Percentiles rank a stretch among this genome's conserved stretches.
Evolutionary conservation across 2,329 filamentous ascomycete genomes (phyloP).

Genomic region (Diaporthe citriasiana): DNA sequence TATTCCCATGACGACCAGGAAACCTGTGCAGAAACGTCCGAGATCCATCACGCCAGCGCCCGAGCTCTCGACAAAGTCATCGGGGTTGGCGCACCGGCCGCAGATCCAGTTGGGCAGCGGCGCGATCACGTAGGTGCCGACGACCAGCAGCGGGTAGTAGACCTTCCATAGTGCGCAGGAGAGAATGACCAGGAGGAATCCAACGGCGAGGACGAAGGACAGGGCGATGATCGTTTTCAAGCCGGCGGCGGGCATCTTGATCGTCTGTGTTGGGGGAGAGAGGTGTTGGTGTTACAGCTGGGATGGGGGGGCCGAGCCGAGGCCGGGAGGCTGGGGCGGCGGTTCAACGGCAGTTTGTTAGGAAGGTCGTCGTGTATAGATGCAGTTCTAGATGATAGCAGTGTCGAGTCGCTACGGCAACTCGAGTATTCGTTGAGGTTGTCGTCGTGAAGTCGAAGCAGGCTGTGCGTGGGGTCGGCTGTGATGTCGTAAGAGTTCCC

Average conservation of each 20-base stretch:
- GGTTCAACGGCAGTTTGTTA: not conserved
- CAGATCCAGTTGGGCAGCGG: conserved; percentile 98
- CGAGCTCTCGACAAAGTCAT: conserved; percentile 93
- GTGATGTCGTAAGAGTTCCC: conserved; percentile 43
- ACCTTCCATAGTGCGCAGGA: conserved; percentile 95
- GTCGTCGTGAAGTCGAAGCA: conserved; percentile 15
- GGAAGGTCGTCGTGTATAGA: not conserved
- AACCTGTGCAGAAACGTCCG: conserved; percentile 93
- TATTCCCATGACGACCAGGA: conserved; percentile 97
- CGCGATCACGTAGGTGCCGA: conserved; percentile 93
- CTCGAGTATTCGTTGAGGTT: conserved; percentile 8
- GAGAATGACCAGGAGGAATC: conserved; percentile 98
- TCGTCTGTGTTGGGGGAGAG: conserved; percentile 30
- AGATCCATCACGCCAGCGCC: conserved; percentile 91
- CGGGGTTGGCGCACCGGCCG: conserved; percentile 86
- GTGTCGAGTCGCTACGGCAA: not conserved
- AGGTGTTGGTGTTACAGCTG: conserved; percentile 8
- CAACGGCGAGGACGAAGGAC: conserved; percentile 98
- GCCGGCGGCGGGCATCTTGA: conserved; percentile 80
- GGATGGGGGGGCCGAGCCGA: conserved; percentile 11
- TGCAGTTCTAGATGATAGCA: not conserved
- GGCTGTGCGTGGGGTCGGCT: conserved; percentile 32
- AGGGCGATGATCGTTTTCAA: conserved; percentile 99
- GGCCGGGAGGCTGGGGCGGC: conserved; percentile 12
- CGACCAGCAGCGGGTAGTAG: conserved; percentile 95